Base-by-base conservation (phyloP, 495 filamentous ascomycete genomes). In the Penicillium robsamsonii region DNA sequence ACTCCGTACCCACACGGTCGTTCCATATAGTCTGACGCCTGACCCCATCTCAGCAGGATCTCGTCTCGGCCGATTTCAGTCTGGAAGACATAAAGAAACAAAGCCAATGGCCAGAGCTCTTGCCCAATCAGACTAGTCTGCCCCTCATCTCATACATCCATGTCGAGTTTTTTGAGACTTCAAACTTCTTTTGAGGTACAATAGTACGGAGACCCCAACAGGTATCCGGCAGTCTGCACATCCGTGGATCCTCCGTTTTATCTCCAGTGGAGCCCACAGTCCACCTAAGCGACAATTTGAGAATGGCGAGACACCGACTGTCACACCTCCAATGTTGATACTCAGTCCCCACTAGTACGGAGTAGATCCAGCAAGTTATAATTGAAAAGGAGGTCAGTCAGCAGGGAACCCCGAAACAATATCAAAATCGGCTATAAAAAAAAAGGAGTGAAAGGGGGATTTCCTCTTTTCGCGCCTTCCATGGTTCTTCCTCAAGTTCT, bases 401-500 rank as follows among this genome's bases (percentile, higher is more conserved):
- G 29, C 29, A 33, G 17, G 15, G 0, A 47, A n/a, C 13, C 27
- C 17, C 4, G 4, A 27, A 27, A 27, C 22, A 22, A 22, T 5
- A 7, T 27, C 30, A 24, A 15, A 31, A 17, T 31, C 30, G 29
- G 29, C 1, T 33, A 31, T 7, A 31, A 33, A 35, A 48, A 22
- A 27, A 7, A 27, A 27, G 2, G 24, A 5, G 10, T 8, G 8
- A 41, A 51, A 41, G 13, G 27, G 38, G 25, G 27, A 30, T 31
- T 42, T 31, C 30, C 25, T 6, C 38, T 17, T 41, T 6, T 18
- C 37, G 31, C n/a, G 22, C 25, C 25, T 30, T 3, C 25, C 24
- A 51, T 12, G 50, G 53, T 62, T 38, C 56, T 56, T 58, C 59
- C 55, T 57, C 47, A 60, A 58, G 41, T 51, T 54, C 49, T 53